phyloP scores from a whole-genome alignment of 2,329 filamentous ascomycete species.

The Arthroderma uncinatum region DNA sequence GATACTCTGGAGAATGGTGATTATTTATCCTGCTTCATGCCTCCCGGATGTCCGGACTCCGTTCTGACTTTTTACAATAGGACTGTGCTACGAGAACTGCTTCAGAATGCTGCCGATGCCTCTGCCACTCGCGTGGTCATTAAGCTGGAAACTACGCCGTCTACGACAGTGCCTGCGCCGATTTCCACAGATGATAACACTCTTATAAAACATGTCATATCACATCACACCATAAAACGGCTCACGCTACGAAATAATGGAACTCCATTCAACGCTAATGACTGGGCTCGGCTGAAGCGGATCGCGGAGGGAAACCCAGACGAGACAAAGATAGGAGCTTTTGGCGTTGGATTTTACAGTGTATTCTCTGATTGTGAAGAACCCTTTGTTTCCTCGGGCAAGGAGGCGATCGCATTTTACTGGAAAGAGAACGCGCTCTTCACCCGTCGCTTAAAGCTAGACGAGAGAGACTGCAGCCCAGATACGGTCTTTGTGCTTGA shows the following conservation, averaged over 20 bases:
- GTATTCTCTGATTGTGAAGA: conserved; percentile 98
- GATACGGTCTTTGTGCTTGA: conserved; percentile 92
- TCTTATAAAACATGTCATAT: conserved; percentile 68
- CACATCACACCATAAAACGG: conserved; percentile 74
- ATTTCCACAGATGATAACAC: conserved; percentile 55
- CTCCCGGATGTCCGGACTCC: not conserved
- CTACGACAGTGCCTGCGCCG: conserved; percentile 61
- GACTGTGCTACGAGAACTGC: conserved; percentile 72
- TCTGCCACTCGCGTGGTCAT: conserved; percentile 81
- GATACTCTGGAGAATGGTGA: conserved; percentile 94
- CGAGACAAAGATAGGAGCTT: conserved; percentile 97
- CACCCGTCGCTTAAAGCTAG: conserved; percentile 70
- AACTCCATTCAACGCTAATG: conserved; percentile 72
- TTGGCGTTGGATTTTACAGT: conserved; percentile 96
- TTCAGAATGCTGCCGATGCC: conserved; percentile 97
- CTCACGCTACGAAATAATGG: conserved; percentile 92
- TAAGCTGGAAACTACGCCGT: conserved; percentile 84
- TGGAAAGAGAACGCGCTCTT: conserved; percentile 99
- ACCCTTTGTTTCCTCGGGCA: conserved; percentile 87
- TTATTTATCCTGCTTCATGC: conserved; percentile 27
- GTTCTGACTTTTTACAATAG: conserved; percentile 15
- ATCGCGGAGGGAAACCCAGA: conserved; percentile 99
- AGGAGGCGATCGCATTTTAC: conserved; percentile 94
- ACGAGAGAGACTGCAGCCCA: conserved; percentile 51
- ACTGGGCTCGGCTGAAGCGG: conserved; percentile 86